Evolutionary conservation across 768 basidiomycete species (phyloP), one percentile per base, ranked within the genome.

Genomic region (Galerina sulciceps): DNA sequence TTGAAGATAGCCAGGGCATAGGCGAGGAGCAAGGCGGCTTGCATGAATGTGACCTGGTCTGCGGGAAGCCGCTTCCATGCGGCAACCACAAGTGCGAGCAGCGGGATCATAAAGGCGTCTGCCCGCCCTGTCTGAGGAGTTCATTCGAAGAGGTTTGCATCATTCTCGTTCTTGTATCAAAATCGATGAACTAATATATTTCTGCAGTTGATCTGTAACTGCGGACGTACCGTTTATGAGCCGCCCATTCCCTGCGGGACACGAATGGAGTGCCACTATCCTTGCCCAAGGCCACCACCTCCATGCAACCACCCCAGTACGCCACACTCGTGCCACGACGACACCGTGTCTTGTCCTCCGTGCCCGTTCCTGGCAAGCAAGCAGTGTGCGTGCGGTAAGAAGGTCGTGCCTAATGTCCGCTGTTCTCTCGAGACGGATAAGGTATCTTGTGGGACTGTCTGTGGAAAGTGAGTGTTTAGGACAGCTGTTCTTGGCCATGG

Each of bases 201-300:
- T 53, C 20, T 17, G 23, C 65, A 93, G 86, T 75, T 95, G 54
- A 72, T 89, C 10, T 99, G 96, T 69, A 74, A 82, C 47, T 99
- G 96, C 70, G 91, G 90, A 0, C 81, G 86, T n/a, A 98, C 94
- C 2, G 81, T 93, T 14, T 75, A 95, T 18, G 89, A 94, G 35
- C 96, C 96, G 0, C 96, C 96, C 0, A 87, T 97, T 37, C 84
- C 89, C 0, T 99, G 96, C 64, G 94, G 93, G 14, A 95, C 91
- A 0, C 76, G 74, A 23, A 85, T 99, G 63, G 73, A 76, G 37
- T 99, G 97, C 68, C 73, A 77, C 1, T 91, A 90, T 73, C 94
- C 91, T 0, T 99, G 97, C 72, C 77, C 83, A 2, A 74, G 80
- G 0, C 86, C 88, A 1, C 73, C 85, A 1, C 88, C 88, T 0